phyloP scores from a whole-genome alignment of 2,329 filamentous ascomycete species.

The Arthrobotrys musiformis region DNA sequence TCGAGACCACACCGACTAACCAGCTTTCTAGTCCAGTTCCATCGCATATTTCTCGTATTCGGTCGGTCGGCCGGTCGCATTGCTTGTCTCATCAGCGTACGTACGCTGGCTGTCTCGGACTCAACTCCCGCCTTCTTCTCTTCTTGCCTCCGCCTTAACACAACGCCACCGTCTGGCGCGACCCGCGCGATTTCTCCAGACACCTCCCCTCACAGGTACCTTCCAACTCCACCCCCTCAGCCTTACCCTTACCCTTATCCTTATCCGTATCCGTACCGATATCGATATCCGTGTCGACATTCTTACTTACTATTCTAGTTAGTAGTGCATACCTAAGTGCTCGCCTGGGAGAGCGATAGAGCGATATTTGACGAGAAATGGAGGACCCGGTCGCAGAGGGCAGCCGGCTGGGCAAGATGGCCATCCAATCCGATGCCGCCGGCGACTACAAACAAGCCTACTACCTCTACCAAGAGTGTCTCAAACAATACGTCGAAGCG shows the following conservation, averaged over 20 bases:
- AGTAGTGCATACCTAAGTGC: too few relatives aligned
- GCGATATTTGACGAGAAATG: constrained; percentile 9
- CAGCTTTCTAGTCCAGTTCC: background rate
- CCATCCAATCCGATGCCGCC: constrained; percentile 47
- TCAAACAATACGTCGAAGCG: constrained; percentile 42
- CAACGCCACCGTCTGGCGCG: constrained; percentile 34
- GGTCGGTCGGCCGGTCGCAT: background rate
- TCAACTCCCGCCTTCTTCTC: background rate
- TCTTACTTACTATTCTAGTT: too few relatives aligned
- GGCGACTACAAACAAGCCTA: constrained; percentile 53
- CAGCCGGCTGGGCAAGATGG: constrained; percentile 53
- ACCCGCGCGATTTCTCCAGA: constrained; percentile 36
- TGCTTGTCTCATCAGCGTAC: background rate
- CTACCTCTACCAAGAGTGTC: constrained; percentile 48
- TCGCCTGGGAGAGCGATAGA: background rate
- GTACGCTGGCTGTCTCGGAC: background rate
- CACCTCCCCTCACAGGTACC: background rate
- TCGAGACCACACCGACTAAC: constrained; percentile 3
- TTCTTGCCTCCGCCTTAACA: constrained; percentile 10
- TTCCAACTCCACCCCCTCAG: background rate
- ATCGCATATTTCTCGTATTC: constrained; percentile 6
- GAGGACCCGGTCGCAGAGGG: constrained; percentile 49
- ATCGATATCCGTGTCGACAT: background rate
- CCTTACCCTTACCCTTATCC: background rate
- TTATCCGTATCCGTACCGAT: background rate